A percentile compares a stretch with the other conserved stretches of the same genome.
Conservation (phyloP, 768 basidiomycete species). For the Filobasidium floriforme region DNA sequence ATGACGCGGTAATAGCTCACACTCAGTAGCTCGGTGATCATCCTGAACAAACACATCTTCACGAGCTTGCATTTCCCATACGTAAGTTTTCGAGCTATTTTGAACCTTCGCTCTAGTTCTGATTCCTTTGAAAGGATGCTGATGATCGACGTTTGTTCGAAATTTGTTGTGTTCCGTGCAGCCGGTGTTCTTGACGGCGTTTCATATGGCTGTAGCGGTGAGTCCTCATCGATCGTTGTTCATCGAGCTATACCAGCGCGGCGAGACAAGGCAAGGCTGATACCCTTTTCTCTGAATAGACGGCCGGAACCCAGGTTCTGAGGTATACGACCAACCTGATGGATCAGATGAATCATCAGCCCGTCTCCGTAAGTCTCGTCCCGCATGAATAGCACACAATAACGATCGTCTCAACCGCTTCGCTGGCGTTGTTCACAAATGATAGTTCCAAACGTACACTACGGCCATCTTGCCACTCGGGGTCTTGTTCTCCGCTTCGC, state of each 20-base stretch:
- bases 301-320: constrained; percentile 25
- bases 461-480: constrained; percentile 25
- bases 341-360: constrained; percentile 2
- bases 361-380: constrained; percentile 13
- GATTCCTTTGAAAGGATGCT: not conserved
- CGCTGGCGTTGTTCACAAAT: not conserved
- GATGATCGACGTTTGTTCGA: not conserved
- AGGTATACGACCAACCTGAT: constrained; percentile 14
- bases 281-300: not conserved
- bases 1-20: constrained; percentile 12
- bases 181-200: constrained; percentile 29
- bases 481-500: constrained; percentile 27
- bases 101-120: not conserved
- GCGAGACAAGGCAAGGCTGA: not conserved
- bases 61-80: constrained; percentile 24
- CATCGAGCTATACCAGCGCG: too few species aligned
- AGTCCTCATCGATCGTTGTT: not conserved
- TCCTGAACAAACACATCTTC: constrained; percentile 28
- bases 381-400: too few species aligned
- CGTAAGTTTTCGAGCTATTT: constrained; percentile 13
- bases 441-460: constrained; percentile 17
- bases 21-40: constrained; percentile 22
- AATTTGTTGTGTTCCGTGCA: not conserved
- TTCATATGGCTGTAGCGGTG: constrained; percentile 29
- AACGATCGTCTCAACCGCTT: too few species aligned